Evolutionary conservation across 225 moss, liverwort and hornwort genomes (phyloP), one percentile per base, ranked within the genome.

Genomic region (Physcomitrium patens): DNA sequence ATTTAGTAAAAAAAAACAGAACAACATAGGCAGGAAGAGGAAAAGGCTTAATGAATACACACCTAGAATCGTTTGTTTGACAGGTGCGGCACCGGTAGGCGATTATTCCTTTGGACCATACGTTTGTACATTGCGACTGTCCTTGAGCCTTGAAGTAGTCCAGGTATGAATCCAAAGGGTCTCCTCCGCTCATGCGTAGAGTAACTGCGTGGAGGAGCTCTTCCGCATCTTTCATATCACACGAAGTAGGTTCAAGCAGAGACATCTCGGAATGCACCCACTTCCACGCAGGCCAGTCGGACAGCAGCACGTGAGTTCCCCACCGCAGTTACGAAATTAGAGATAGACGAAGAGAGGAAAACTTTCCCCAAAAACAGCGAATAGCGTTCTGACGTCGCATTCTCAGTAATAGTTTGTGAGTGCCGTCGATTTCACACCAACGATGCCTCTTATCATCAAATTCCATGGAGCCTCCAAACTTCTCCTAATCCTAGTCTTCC

Each of bases 71-170:
- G 69, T 94, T 92, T 28, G 85, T 76, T 83, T 96, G 90, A 66
- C 96, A 96, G 46, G 93, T 89, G 41, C 93, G 86, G 76, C 96
- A 96, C 41, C 96, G 90, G 72, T 96, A 96, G 18, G 96, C 96
- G 68, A 96, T 88, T 37, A 87, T 88, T 53, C 89, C 90, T 75
- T 89, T 96, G 0, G 82, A 82, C 96, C 96, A 96, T 12, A 96
- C 93, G 63, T 91, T 91, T 10, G 90, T 93, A 79, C 96, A 96
- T 82, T 96, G 96, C 26, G 93, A 86, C 85, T 96, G 92, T 22
- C 96, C 96, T 27, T 77, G 76, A 18, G 87, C 81, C 59, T 80
- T 86, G 69, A 88, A 78, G 20, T 83, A 78, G 49, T 75, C 88
- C 22, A 92, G 42, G 69, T 90, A 90, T 0, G 67, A 45, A 0